Evolutionary conservation across 768 basidiomycete genomes (phyloP).

Genomic region (Trametes cingulata): DNA sequence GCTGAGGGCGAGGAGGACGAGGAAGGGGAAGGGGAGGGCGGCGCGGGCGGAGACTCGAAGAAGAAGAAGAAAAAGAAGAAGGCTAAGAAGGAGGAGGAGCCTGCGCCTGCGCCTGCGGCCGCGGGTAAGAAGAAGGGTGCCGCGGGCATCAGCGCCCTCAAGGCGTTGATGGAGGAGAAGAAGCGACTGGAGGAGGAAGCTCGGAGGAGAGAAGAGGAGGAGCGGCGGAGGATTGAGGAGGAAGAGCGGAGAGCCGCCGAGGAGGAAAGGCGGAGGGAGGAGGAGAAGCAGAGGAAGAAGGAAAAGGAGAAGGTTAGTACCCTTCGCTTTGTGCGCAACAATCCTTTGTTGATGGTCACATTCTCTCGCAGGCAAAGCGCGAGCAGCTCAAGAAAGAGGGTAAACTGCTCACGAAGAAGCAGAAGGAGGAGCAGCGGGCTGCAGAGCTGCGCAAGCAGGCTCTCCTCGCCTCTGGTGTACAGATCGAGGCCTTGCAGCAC

Average conservation of each 20-base stretch:
- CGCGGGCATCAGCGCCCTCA: constrained; percentile 75
- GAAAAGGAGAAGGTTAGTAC: constrained; percentile 80
- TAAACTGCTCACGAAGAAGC: constrained; percentile 92
- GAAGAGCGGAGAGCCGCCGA: constrained; percentile 81
- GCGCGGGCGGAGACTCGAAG: constrained; percentile 48
- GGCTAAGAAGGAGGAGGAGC: constrained; percentile 70
- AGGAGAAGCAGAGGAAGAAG: constrained; percentile 81
- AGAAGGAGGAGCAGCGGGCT: constrained; percentile 89
- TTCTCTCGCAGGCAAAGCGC: constrained; percentile 66
- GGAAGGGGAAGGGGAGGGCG: constrained; percentile 65
- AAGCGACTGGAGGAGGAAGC: constrained; percentile 87
- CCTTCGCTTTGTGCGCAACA: constrained; percentile 3
- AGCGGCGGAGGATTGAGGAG: constrained; percentile 80
- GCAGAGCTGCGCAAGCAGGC: constrained; percentile 92
- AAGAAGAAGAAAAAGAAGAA: constrained; percentile 85
- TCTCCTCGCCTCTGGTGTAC: constrained; percentile 83
- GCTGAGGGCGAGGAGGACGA: constrained; percentile 57
- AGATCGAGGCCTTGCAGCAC: constrained; percentile 87
- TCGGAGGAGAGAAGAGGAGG: constrained; percentile 68
- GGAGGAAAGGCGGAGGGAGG: constrained; percentile 74
- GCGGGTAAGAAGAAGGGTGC: constrained; percentile 67
- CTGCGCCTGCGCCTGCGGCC: constrained; percentile 48
- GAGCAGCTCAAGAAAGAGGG: constrained; percentile 94
- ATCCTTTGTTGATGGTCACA: constrained; percentile 5
- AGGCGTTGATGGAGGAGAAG: constrained; percentile 91